Conservation (phyloP, 1,284 basidiomycete genomes). For the Puccinia horiana region DNA sequence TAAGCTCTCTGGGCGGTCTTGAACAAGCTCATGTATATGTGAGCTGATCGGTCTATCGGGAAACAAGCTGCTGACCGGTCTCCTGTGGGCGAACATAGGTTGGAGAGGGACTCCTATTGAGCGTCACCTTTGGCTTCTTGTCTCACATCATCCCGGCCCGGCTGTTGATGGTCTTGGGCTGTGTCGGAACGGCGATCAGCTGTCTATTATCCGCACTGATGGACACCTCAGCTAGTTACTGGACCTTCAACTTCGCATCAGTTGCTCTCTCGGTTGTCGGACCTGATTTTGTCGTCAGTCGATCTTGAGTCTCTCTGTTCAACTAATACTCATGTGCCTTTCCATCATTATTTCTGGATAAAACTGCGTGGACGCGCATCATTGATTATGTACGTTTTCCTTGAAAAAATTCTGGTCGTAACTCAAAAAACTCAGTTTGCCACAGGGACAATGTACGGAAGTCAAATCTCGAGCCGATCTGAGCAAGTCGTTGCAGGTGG, state of each 20-base stretch:
- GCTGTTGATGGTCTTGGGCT: constrained; percentile 35
- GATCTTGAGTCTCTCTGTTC: not conserved
- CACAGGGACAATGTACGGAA: constrained; percentile 37
- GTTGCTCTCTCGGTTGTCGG: constrained; percentile 39
- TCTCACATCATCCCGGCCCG: constrained; percentile 32
- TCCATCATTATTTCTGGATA: too few relatives aligned
- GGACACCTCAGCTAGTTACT: constrained; percentile 41
- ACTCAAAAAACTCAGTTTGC: too few relatives aligned
- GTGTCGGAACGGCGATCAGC: constrained; percentile 16
- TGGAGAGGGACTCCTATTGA: constrained; percentile 19
- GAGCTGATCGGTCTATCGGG: not conserved
- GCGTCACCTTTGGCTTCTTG: constrained; percentile 25
- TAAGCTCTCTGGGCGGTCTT: not conserved
- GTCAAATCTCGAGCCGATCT: constrained; percentile 19
- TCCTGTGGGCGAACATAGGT: not conserved
- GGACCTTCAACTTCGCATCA: constrained; percentile 35
- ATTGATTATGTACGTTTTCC: not conserved
- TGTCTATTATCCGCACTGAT: constrained; percentile 23
- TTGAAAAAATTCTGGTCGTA: too few relatives aligned
- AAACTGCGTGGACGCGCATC: too few relatives aligned
- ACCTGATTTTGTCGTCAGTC: constrained; percentile 48
- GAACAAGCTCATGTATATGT: not conserved
- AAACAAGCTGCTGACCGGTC: not conserved
- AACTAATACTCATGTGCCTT: not conserved
- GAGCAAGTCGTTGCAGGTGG: constrained; percentile 37